Base-by-base conservation (phyloP, 1,284 basidiomycete genomes). In the Sporisorium iseilematis-ciliati region DNA sequence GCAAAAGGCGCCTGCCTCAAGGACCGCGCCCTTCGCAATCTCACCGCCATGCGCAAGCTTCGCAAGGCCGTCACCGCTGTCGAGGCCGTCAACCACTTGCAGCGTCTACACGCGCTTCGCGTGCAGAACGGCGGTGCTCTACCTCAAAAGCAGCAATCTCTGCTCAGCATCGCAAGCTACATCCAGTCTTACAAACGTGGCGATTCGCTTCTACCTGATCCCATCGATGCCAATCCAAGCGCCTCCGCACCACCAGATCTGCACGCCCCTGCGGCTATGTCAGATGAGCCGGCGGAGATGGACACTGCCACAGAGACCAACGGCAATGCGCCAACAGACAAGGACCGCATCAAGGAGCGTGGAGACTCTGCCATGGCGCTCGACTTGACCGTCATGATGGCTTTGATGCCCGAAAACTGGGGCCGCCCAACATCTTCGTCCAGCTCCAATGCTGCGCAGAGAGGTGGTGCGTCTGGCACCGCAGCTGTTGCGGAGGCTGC, bases 61-160 rank as follows among this genome's bases (percentile, higher is more conserved):
- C 70, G 64, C 56, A 75, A 77, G 18, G 81, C 78, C 49, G 78
- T 83, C 45, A 83, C 81, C 16, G 80, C 79, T 18, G 74, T 83
- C 29, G 81, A 83, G 53, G 78, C 78, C 29, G 64, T 81, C 62
- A 75, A 73, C 41, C 80, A 83, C 33, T 65, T 83, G 8, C 71
- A 76, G 56, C 73, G 75, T 18, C 75, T 82, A 14, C 80, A 83
- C 51, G 29, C 56, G 31, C 65, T 83, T 43, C 78, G 81, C 20
- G 61, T 77, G 57, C 74, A 79, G 46, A 75, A 77, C 31, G 68
- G 71, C 40, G 62, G 68, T 29, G 70, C 74, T 6, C 42, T 72
- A 23, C 75, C 75, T 7, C 78, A 82, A 20, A 64, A 70, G 46
- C 70, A 81, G 40, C 53, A 75, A 21, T 75, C 72, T 16, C 48